Evolutionary conservation across 31 red algal species (phyloP).

Genomic region (Pterothamnion heteromorphum): DNA sequence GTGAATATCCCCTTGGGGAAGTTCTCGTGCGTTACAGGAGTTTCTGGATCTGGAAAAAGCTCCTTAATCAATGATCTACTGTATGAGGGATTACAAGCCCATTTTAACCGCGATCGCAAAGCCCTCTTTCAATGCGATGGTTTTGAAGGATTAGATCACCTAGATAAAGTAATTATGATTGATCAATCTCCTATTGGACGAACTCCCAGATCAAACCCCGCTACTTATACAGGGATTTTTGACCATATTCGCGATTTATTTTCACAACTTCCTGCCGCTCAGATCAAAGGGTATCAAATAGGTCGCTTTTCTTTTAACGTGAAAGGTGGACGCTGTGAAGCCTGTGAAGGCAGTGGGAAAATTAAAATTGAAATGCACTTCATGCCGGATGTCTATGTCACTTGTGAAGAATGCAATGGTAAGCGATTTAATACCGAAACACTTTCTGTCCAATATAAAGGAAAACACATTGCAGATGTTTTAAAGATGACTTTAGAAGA

Average conservation of each 20-base stretch:
- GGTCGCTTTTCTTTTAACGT: slow-evolving; percentile 29
- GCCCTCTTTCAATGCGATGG: not conserved
- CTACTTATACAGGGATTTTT: slow-evolving; percentile 44
- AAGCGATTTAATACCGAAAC: slow-evolving; percentile 17
- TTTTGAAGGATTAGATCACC: slow-evolving; percentile 21
- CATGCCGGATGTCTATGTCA: slow-evolving; percentile 23
- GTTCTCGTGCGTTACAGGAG: slow-evolving; percentile 18
- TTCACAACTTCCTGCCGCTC: not conserved
- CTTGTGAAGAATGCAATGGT: slow-evolving; percentile 16
- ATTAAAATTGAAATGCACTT: slow-evolving; percentile 22
- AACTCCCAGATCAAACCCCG: slow-evolving; percentile 29
- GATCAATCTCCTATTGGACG: slow-evolving; percentile 46
- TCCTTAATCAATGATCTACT: slow-evolving; percentile 19
- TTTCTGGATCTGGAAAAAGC: slow-evolving; percentile 15
- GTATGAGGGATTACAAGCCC: not conserved
- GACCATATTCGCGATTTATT: slow-evolving; percentile 27
- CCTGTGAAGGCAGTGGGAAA: not conserved
- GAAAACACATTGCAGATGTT: not conserved
- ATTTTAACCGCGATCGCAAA: not conserved
- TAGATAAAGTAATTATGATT: slow-evolving; percentile 42
- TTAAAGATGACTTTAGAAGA: not conserved
- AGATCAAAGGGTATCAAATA: not conserved
- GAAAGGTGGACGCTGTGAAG: slow-evolving; percentile 32
- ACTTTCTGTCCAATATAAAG: not conserved
- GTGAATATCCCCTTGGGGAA: slow-evolving; percentile 19